These are phyloP conservation scores for Nitzschia sp. DNA, from an alignment of 108 stramenopile genomes.

Conservation along the genomic window DNA sequence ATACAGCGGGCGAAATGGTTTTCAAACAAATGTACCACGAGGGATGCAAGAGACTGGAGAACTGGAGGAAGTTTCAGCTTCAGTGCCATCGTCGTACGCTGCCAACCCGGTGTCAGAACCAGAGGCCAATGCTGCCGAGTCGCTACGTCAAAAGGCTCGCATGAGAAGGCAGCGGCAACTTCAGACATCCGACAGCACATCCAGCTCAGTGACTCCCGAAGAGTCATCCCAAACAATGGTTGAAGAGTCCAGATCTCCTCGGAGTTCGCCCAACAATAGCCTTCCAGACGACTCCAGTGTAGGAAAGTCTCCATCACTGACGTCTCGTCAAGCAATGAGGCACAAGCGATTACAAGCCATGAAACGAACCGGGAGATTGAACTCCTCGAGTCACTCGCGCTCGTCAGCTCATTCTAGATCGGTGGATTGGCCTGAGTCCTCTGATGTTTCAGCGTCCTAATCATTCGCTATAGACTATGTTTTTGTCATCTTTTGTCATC, in stretches of 20 bases:
- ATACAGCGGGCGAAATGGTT: no score
- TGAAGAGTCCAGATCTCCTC: no score
- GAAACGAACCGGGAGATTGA: neutral
- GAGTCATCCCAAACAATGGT: neutral
- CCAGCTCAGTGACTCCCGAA: neutral
- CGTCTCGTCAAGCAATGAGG: constrained; percentile 7
- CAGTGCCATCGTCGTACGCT: neutral
- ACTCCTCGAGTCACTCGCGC: no score
- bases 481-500: no score
- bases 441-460: no score
- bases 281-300: neutral
- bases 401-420: no score
- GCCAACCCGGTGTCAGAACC: neutral
- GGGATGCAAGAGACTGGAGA: constrained; percentile 20
- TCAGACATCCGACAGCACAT: neutral
- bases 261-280: no score
- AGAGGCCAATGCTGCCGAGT: neutral
- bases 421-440: no score
- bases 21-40: neutral
- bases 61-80: neutral
- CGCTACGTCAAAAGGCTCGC: constrained; percentile 1
- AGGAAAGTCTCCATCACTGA: neutral
- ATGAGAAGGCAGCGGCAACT: constrained; percentile 12
- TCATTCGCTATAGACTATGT: no score
- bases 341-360: constrained; percentile 12